Base-by-base conservation (phyloP, 1,139 yeast species). In the Taphrina confusa region DNA sequence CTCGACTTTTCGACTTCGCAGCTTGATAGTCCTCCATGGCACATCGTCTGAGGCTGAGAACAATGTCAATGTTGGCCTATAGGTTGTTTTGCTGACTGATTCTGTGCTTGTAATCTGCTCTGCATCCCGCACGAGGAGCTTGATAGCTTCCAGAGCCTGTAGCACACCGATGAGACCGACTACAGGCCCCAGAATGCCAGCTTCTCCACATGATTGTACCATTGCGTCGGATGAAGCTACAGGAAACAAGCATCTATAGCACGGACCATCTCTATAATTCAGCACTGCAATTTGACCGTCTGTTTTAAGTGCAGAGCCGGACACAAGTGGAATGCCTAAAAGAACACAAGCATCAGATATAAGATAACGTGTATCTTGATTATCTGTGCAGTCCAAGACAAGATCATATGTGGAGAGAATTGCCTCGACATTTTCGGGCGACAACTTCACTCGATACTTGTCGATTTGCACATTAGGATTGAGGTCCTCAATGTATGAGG, bases 171-270 rank as follows among this genome's bases (percentile, higher is more conserved):
- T 82, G 0, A 90, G 69, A 0, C 98, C 99, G 52, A 94, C 95
- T 4, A 92, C 94, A 0, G 98, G 96, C 0, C 98, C 98, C 22
- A 94, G 73, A 0, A 94, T 95, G 2, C 99, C 99, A 2, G 96
- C 96, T 71, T 90, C 97, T 8, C 89, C 82, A 68, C 99, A 94
- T 0, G 95, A 81, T 0, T 91, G 80, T 0, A 91, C 90, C 1
- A 88, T 78, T 60, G 82, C 83, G 0, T 96, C 87, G 0, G 94
- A 84, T 0, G 99, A 97, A 0, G 98, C 96, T 11, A 75, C 76
- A 0, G 98, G 97, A 67, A 87, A 89, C 71, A 91, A 83, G 69
- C 99, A 94, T 64, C 99, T 76, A 69, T 94, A 94, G 71, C 99
- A 94, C 0, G 98, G 98, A 0, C 97, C 97, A 2, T 66, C 64